Percentiles rank a stretch among this genome's conserved stretches.
phyloP scores from a whole-genome alignment of 2,329 filamentous ascomycete genomes.

The Fusarium sp. region DNA sequence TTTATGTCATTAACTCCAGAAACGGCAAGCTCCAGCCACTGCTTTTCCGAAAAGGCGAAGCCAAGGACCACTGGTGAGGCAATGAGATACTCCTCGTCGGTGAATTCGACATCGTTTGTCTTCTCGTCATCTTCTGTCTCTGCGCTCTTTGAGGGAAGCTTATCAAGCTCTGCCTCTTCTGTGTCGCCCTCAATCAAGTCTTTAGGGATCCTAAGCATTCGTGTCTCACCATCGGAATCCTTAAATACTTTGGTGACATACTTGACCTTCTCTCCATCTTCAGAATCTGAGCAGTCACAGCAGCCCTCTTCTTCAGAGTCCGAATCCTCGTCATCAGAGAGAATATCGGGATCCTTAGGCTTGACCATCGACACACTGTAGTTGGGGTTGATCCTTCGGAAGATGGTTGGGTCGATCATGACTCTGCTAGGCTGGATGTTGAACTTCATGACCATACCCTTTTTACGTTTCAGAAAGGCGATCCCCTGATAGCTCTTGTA shows the following conservation, averaged over 20 bases:
- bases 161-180: conserved; percentile 65
- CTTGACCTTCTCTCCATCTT: conserved; percentile 56
- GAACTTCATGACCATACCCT: conserved; percentile 71
- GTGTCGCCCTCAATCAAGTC: conserved; percentile 49
- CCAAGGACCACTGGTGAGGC: conserved; percentile 86
- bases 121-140: conserved; percentile 19
- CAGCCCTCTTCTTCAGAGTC: conserved; percentile 53
- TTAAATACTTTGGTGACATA: conserved; percentile 65
- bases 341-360: conserved; percentile 73
- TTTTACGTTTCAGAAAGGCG: conserved; percentile 86
- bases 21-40: conserved; percentile 89
- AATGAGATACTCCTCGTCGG: conserved; percentile 84
- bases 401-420: conserved; percentile 87
- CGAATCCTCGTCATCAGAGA: conserved; percentile 62
- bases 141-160: conserved; percentile 53
- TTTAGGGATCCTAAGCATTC: conserved; percentile 46
- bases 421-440: conserved; percentile 87
- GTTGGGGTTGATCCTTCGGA: conserved; percentile 87
- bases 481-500: conserved; percentile 86
- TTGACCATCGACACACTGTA: conserved; percentile 81
- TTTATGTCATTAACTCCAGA: conserved; percentile 81
- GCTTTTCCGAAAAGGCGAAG: conserved; percentile 87
- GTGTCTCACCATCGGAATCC: conserved; percentile 54
- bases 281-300: conserved; percentile 56
- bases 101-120: conserved; percentile 63